phyloP scores from a whole-genome alignment of 805 yeast genomes.

The Monosporozyma unispora region DNA sequence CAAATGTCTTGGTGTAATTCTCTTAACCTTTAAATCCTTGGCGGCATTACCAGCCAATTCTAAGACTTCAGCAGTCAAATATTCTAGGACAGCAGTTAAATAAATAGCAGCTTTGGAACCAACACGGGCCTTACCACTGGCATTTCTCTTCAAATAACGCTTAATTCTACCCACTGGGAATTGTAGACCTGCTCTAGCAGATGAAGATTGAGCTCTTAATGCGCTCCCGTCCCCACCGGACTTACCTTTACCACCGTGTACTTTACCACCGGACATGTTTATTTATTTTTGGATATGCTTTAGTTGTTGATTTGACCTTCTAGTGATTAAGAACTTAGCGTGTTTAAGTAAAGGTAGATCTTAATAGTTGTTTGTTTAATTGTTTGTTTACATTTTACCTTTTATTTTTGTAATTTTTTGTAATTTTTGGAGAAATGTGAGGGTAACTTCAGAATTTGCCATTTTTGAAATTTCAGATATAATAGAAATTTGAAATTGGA shows the following conservation, averaged over 20 bases:
- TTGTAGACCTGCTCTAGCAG: conserved; percentile 89
- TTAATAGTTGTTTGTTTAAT: not conserved
- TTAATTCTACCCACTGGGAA: conserved; percentile 99
- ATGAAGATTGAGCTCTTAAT: conserved; percentile 67
- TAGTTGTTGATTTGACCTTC: not conserved
- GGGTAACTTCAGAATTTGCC: not conserved
- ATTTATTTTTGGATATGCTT: not conserved
- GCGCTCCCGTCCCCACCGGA: conserved; percentile 47
- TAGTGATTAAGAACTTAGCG: not conserved
- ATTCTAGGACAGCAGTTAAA: conserved; percentile 90
- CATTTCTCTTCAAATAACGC: conserved; percentile 86
- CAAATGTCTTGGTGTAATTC: conserved; percentile 96
- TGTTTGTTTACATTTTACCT: not conserved
- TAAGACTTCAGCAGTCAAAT: conserved; percentile 91
- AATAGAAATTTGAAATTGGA: not conserved
- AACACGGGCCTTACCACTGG: conserved; percentile 76
- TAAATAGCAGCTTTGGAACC: conserved; percentile 95
- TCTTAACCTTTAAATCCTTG: conserved; percentile 86
- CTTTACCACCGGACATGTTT: conserved; percentile 81
- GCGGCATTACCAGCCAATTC: conserved; percentile 99
- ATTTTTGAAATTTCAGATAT: not conserved
- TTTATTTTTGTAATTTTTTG: not conserved
- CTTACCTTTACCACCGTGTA: conserved; percentile 94
- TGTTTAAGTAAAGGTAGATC: not conserved
- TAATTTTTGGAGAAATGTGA: not conserved